Base-by-base conservation (phyloP, 345 rosid genomes). In the Eucalyptus pauciflora region DNA sequence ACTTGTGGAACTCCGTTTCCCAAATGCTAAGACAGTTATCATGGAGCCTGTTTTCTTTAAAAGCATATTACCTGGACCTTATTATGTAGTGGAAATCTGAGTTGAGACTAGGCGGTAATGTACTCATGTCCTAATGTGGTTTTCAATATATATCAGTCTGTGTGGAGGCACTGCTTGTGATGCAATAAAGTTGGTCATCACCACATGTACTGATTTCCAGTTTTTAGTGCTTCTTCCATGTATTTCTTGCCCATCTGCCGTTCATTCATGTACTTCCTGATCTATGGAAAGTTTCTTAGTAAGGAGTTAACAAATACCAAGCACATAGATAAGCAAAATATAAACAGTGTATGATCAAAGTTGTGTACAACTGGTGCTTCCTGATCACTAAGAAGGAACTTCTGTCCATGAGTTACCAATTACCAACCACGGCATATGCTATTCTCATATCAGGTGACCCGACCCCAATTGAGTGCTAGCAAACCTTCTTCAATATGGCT, bases 1-100 rank as follows among this genome's bases (percentile, higher is more conserved):
- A 91, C 95, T 88, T 98, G 99, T 87, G 97, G 95, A 49, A 97
- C 98, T 91, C 96, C 99, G n/a, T 95, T 92, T 93, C 99, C 99
- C 86, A 95, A 90, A 92, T 98, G 99, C 93, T 98, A 93, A 86
- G 86, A 54, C 43, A 51, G 48, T 16, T 86, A 50, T 50, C 87
- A 11, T 27, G 48, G 41, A 50, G 41, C 87, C 43, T 37, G 27
- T 71, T 71, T 71, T 71, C 83, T 71, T 71, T 37, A 71, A 18
- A 71, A 37, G 83, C 46, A 71, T 71, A 71, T 69, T 69, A 31
- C 43, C 80, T 37, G 46, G 46, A 71, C 83, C 83, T 71, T 71
- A 71, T 37, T 37, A 37, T 71, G 27, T 20, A 18, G 83, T 71
- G 46, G 83, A 71, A 71, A 37, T 37, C 46, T 71, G 83, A 37